Evolutionary conservation across 1,284 basidiomycete species (phyloP).

Genomic region (Ganoderma multipileum): DNA sequence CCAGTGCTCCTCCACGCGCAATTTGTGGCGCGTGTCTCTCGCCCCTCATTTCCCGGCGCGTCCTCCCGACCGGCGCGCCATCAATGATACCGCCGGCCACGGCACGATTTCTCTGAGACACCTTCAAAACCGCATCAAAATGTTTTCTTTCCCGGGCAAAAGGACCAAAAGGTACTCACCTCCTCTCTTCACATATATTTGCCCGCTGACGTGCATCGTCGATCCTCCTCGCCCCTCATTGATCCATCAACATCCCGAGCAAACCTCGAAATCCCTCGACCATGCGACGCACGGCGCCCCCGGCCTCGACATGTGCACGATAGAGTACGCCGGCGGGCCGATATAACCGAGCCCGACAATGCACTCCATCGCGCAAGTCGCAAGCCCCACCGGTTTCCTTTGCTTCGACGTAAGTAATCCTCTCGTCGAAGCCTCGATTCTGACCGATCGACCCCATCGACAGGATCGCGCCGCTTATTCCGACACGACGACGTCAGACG

Average conservation of each 20-base stretch:
- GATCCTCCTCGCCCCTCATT: background rate
- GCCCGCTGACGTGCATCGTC: background rate
- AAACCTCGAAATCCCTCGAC: background rate
- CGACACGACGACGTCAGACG: background rate
- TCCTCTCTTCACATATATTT: background rate
- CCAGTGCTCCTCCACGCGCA: background rate
- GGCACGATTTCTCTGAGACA: background rate
- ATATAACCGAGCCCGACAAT: background rate
- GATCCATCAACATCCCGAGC: background rate
- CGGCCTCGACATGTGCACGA: background rate
- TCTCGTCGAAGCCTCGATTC: background rate
- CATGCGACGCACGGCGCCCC: background rate
- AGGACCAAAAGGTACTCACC: background rate
- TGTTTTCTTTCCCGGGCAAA: slow-evolving; percentile 1
- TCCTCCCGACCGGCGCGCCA: background rate
- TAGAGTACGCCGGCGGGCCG: slow-evolving; percentile 1
- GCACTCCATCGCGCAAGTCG: background rate
- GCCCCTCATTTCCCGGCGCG: background rate
- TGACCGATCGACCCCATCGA: background rate
- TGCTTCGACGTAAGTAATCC: background rate
- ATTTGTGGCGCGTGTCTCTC: background rate
- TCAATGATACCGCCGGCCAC: background rate
- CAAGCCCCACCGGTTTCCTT: background rate
- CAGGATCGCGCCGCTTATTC: background rate
- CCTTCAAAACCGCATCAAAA: background rate